These are phyloP conservation scores for Mycena rebaudengoi DNA, from an alignment of 768 basidiomycete genomes.

Conservation along the genomic window DNA sequence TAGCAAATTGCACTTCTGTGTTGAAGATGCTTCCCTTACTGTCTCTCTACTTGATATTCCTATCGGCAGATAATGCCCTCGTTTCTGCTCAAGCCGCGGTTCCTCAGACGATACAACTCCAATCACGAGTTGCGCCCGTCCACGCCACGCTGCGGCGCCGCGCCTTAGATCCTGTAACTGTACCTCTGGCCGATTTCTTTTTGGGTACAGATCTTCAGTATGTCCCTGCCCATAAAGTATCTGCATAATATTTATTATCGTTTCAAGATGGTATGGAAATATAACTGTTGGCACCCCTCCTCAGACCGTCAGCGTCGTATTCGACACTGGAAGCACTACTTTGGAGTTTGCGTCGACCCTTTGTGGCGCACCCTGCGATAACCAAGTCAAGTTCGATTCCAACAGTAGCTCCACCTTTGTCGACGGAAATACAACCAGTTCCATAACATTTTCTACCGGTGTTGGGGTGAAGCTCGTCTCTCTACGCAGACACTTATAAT, in stretches of 20 bases:
- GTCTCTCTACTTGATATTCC: background rate
- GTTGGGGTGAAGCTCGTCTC: background rate
- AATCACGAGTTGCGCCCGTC: conserved; percentile 10
- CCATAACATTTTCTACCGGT: conserved; percentile 60
- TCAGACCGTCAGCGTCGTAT: conserved; percentile 54
- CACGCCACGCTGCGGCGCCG: conserved; percentile 40
- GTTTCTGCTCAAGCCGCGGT: background rate
- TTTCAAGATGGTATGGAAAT: conserved; percentile 59
- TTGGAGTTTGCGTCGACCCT: conserved; percentile 39
- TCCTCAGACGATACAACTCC: conserved; percentile 12
- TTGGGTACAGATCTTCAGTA: conserved; percentile 65
- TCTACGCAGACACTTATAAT: background rate
- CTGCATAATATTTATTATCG: background rate
- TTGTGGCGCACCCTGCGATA: conserved; percentile 52
- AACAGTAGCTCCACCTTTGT: conserved; percentile 61
- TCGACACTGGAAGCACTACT: conserved; percentile 59
- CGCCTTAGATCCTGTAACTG: conserved; percentile 45
- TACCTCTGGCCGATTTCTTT: conserved; percentile 61
- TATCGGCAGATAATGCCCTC: background rate
- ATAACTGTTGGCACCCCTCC: conserved; percentile 64
- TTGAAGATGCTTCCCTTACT: conserved; percentile 2
- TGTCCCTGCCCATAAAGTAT: conserved; percentile 21
- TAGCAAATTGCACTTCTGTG: too few species aligned
- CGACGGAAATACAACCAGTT: conserved; percentile 47
- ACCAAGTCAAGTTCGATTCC: conserved; percentile 56